Evolutionary conservation across 2,329 filamentous ascomycete genomes (phyloP).

Genomic region (Scolecobasidium constrictum): DNA sequence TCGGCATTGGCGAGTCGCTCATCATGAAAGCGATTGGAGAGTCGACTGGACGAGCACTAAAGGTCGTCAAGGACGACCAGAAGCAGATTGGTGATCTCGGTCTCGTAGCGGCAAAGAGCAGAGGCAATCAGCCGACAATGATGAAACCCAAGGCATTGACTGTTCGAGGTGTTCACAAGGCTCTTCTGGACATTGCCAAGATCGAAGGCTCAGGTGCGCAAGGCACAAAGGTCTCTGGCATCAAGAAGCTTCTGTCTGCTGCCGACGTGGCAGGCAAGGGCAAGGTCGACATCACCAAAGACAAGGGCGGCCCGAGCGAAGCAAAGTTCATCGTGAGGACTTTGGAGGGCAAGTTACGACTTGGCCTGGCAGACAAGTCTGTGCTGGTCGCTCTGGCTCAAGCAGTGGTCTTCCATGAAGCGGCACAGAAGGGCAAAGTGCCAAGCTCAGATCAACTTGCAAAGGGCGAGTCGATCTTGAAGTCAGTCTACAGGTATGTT

Average conservation of each 20-base stretch:
- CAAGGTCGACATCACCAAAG: conserved; percentile 69
- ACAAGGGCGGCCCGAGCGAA: conserved; percentile 90
- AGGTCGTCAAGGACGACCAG: conserved; percentile 89
- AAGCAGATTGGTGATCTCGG: conserved; percentile 94
- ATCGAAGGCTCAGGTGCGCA: conserved; percentile 80
- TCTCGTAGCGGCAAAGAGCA: conserved; percentile 87
- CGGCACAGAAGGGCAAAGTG: conserved; percentile 52
- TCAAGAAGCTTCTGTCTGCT: conserved; percentile 92
- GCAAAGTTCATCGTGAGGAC: conserved; percentile 91
- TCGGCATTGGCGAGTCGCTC: conserved; percentile 95
- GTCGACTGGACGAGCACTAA: conserved; percentile 75
- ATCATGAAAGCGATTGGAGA: conserved; percentile 99
- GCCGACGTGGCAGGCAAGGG: conserved; percentile 67
- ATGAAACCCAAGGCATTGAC: conserved; percentile 93
- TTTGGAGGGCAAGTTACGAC: conserved; percentile 82
- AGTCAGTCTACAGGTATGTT: conserved; percentile 73
- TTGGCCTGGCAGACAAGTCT: conserved; percentile 86
- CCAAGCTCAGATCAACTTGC: conserved; percentile 68
- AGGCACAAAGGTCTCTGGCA: conserved; percentile 79
- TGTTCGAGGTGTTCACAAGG: conserved; percentile 74
- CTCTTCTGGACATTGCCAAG: conserved; percentile 79
- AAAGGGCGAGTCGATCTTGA: conserved; percentile 75
- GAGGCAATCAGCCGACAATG: conserved; percentile 93
- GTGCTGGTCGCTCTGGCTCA: conserved; percentile 85
- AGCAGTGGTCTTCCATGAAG: conserved; percentile 76